These are phyloP conservation scores for Trichoderma afroharzianum DNA, from an alignment of 2,329 filamentous ascomycete species.

Conservation along the genomic window DNA sequence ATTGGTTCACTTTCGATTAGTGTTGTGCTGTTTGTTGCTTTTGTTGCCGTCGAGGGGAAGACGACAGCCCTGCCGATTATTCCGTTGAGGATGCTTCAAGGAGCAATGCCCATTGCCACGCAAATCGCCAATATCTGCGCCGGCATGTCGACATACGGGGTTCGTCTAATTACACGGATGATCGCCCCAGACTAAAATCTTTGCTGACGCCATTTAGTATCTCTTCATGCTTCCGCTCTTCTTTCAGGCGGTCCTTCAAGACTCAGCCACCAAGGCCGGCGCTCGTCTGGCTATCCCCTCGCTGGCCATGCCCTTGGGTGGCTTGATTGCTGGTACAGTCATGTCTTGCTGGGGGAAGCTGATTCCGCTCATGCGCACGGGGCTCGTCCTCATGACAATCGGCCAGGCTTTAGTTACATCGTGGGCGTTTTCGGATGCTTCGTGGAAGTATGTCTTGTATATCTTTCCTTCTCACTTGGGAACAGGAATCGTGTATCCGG, in stretches of 20 bases:
- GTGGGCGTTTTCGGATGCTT: slow-evolving; percentile 46
- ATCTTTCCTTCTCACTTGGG: slow-evolving; percentile 58
- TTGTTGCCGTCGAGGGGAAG: slow-evolving; percentile 47
- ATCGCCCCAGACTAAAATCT: neutral
- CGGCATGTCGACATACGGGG: slow-evolving; percentile 59
- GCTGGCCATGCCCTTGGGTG: slow-evolving; percentile 55
- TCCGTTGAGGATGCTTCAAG: slow-evolving; percentile 54
- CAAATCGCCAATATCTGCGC: slow-evolving; percentile 58
- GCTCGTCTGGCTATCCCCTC: slow-evolving; percentile 62
- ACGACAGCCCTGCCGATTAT: slow-evolving; percentile 52
- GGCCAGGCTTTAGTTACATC: slow-evolving; percentile 52
- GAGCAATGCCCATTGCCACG: slow-evolving; percentile 50
- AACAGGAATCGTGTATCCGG: slow-evolving; percentile 57
- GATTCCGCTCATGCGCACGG: slow-evolving; percentile 48
- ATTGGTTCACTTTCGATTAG: slow-evolving; percentile 43
- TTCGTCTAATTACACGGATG: slow-evolving; percentile 33
- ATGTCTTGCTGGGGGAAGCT: slow-evolving; percentile 56
- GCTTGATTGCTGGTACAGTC: slow-evolving; percentile 53
- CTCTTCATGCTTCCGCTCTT: slow-evolving; percentile 68
- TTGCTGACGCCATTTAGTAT: slow-evolving; percentile 40
- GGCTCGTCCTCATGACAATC: slow-evolving; percentile 48
- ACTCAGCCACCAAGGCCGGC: slow-evolving; percentile 61
- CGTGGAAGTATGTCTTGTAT: slow-evolving; percentile 54
- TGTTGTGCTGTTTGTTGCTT: slow-evolving; percentile 39
- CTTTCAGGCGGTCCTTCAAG: slow-evolving; percentile 63